Percentiles rank a stretch among this genome's conserved stretches.
These are phyloP conservation scores for Clavariopsis aquatica DNA, from an alignment of 495 filamentous ascomycete genomes.

Conservation along the genomic window DNA sequence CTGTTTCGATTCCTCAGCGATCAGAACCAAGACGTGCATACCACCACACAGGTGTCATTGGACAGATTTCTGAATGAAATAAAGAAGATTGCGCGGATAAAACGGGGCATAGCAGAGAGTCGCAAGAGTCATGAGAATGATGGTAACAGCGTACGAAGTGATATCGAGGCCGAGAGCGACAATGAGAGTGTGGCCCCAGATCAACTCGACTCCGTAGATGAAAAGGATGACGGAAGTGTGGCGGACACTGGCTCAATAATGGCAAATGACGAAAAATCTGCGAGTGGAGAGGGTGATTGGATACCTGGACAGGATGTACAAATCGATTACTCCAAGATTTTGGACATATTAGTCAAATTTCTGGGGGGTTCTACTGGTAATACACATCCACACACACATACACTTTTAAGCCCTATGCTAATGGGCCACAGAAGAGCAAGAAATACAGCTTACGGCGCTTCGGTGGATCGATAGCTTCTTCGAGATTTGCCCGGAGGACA, in stretches of 20 bases:
- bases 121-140: conserved; percentile 67
- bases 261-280: conserved; percentile 61
- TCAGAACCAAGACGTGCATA: conserved; percentile 87
- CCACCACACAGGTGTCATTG: conserved; percentile 84
- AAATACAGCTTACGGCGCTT: conserved; percentile 85
- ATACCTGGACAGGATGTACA: conserved; percentile 96
- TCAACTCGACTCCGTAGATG: conserved; percentile 22
- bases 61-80: conserved; percentile 93
- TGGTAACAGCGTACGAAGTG: conserved; percentile 60
- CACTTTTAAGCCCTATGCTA: conserved; percentile 8
- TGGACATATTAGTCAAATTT: conserved; percentile 89
- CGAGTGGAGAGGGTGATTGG: conserved; percentile 83
- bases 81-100: conserved; percentile 87
- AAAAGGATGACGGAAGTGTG: conserved; percentile 50
- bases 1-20: conserved; percentile 92
- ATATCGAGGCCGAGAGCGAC: conserved; percentile 24
- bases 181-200: conserved; percentile 24
- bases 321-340: conserved; percentile 85
- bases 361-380: conserved; percentile 74
- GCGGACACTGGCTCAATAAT: conserved; percentile 51
- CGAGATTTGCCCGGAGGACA: conserved; percentile 95
- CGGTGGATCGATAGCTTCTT: conserved; percentile 97
- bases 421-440: conserved; percentile 70
- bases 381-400: background rate
- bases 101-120: conserved; percentile 88